Evolutionary conservation across 1,284 basidiomycete genomes (phyloP), one percentile per base, ranked within the genome.

Genomic region (Microbotryum scabiosae): DNA sequence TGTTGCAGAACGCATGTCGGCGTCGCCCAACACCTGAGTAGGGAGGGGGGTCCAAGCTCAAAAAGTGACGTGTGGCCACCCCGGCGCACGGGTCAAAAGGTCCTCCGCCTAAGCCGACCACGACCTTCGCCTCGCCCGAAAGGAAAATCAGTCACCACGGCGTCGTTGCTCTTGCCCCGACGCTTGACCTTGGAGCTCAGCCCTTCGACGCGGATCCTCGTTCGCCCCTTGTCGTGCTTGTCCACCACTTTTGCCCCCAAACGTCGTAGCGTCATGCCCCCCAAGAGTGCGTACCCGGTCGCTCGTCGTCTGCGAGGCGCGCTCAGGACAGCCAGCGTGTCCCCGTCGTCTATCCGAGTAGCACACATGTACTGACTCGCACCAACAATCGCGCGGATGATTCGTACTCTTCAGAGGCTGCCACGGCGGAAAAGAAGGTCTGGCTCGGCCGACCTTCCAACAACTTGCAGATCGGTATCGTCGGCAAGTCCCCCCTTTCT

Each of bases 401-500:
- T 14, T 18, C 44, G 16, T 23, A 14, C 7, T 53, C n/a, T 44
- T 30, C 90, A 79, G 79, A 79, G 76, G 82, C 83, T 59, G 78
- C 80, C 60, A 79, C 73, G 32, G 79, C 79, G 44, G 88, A 90
- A 78, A 93, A 92, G 80, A 93, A 90, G 78, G 78, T 80, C 46
- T 77, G 92, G 28, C 84, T 97, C 52, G 92, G 92, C 52, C 80
- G 91, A 66, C 92, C 93, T 46, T 82, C 87, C 66, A 97, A 97
- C 79, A 96, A 96, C 79, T 80, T 73, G 25, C 59, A 91, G 82
- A 88, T 94, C 73, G 92, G 91, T 76, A 94, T 97, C 81, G 92
- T 97, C 79, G 92, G 89, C 74, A 76, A 97, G 50, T 91, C 91
- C 63, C 94, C 94, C 75, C 90, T 94, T 71, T 90, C 78, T 90